These are phyloP conservation scores for Trametes elegans DNA, from an alignment of 768 basidiomycete genomes.

Conservation along the genomic window DNA sequence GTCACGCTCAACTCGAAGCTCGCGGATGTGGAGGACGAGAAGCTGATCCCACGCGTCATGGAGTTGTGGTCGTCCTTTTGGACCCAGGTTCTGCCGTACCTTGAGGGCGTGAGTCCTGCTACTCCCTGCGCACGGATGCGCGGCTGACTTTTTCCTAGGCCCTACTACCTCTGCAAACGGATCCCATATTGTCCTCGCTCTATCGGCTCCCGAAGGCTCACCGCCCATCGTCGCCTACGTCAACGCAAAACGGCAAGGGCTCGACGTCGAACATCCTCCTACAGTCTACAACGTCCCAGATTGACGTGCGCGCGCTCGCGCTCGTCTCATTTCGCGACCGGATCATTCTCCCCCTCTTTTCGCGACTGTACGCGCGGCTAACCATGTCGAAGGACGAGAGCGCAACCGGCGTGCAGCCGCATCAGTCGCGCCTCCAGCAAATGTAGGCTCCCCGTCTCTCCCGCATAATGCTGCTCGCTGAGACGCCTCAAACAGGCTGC, in stretches of 20 bases:
- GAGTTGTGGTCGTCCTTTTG: constrained; percentile 95
- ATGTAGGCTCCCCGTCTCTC: constrained; percentile 49
- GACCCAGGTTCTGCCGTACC: constrained; percentile 82
- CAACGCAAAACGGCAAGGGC: constrained; percentile 48
- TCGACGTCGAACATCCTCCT: constrained; percentile 34
- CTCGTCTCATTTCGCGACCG: constrained; percentile 78
- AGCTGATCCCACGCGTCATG: constrained; percentile 72
- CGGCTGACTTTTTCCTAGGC: constrained; percentile 43
- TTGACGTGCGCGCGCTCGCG: constrained; percentile 82
- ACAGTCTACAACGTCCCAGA: constrained; percentile 44
- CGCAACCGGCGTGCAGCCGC: constrained; percentile 53
- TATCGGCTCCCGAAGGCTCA: constrained; percentile 54
- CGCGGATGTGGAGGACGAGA: constrained; percentile 70
- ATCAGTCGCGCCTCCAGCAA: constrained; percentile 74
- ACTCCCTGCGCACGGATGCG: constrained; percentile 38
- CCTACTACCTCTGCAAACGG: constrained; percentile 59
- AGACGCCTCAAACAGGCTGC: constrained; percentile 47
- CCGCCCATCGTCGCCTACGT: constrained; percentile 50
- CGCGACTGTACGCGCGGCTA: constrained; percentile 55
- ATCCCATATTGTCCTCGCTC: constrained; percentile 63
- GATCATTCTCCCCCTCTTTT: constrained; percentile 65
- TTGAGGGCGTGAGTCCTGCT: constrained; percentile 70
- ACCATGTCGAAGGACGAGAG: constrained; percentile 55
- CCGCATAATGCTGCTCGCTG: neutral
- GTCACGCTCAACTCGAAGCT: constrained; percentile 88